phyloP scores from a whole-genome alignment of 768 basidiomycete genomes.

The Multifurca ochricompacta region DNA sequence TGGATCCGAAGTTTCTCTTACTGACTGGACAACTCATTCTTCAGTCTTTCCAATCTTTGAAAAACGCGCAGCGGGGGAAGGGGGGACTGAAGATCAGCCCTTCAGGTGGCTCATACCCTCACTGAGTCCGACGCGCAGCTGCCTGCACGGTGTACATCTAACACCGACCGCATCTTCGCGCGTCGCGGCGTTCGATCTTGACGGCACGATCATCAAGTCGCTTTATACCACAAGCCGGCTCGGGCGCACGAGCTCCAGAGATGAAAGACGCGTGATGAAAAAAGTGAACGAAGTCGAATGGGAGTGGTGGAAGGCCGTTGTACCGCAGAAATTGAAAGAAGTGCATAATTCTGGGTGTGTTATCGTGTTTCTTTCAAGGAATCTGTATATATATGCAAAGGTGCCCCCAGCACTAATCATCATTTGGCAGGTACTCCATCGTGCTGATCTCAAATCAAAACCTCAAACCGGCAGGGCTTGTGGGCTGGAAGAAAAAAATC shows the following conservation, averaged over 20 bases:
- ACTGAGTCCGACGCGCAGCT: conserved; percentile 29
- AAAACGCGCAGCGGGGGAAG: conserved; percentile 9
- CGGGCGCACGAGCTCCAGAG: conserved; percentile 32
- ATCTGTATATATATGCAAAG: too few species aligned
- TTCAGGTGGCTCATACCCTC: conserved; percentile 29
- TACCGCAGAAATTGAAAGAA: conserved; percentile 57
- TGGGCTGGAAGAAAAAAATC: conserved; percentile 74
- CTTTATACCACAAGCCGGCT: conserved; percentile 24
- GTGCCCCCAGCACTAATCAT: neutral
- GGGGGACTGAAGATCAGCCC: conserved; percentile 1
- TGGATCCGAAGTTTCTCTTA: too few species aligned
- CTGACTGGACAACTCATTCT: neutral
- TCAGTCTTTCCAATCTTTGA: conserved; percentile 28
- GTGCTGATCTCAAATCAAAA: conserved; percentile 81
- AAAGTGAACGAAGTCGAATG: conserved; percentile 40
- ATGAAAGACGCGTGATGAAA: conserved; percentile 22
- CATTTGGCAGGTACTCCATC: conserved; percentile 48
- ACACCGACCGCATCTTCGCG: conserved; percentile 41
- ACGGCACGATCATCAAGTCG: conserved; percentile 70
- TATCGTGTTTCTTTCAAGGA: neutral
- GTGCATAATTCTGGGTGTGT: conserved; percentile 53
- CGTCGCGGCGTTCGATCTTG: conserved; percentile 78
- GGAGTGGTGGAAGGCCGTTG: conserved; percentile 65
- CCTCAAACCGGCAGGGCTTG: conserved; percentile 39
- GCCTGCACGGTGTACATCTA: conserved; percentile 32